Conservation (phyloP, 1,139 yeast genomes). For the Casaregolazyma suthepensis region DNA sequence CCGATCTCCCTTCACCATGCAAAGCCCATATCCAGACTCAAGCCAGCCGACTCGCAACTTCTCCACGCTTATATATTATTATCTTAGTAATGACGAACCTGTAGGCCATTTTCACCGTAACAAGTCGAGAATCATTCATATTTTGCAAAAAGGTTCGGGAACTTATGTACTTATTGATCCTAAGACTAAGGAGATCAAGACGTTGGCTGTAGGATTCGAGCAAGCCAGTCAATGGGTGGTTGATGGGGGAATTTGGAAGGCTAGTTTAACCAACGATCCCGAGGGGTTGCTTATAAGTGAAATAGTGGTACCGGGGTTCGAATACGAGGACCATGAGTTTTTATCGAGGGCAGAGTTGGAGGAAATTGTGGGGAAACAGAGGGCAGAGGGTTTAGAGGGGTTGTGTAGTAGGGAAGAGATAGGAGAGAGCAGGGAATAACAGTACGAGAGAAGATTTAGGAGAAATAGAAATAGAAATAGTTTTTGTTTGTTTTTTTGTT, state of each 20-base stretch:
- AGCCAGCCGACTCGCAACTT: slow-evolving; percentile 30
- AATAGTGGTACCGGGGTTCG: slow-evolving; percentile 51
- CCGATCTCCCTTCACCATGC: slow-evolving; percentile 38
- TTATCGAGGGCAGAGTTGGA: slow-evolving; percentile 32
- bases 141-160: slow-evolving; percentile 45
- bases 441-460: no score
- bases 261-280: slow-evolving; percentile 37
- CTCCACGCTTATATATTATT: slow-evolving; percentile 44
- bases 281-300: slow-evolving; percentile 44
- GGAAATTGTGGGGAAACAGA: slow-evolving; percentile 34
- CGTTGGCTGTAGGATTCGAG: slow-evolving; percentile 47
- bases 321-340: slow-evolving; percentile 44
- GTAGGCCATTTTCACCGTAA: slow-evolving; percentile 43
- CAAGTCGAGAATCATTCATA: slow-evolving; percentile 44
- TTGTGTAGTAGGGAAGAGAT: slow-evolving; percentile 12
- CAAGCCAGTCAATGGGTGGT: slow-evolving; percentile 51
- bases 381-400: slow-evolving; percentile 33
- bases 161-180: slow-evolving; percentile 45
- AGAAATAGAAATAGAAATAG: no score
- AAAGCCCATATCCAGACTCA: slow-evolving; percentile 29
- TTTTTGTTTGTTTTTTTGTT: no score
- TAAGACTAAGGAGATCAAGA: slow-evolving; percentile 37
- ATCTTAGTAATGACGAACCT: slow-evolving; percentile 42
- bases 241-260: slow-evolving; percentile 49
- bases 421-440: no score